These are phyloP conservation scores for Phoenix roebelenii DNA, from an alignment of 176 grass and related monocot genomes.

Conservation along the genomic window DNA sequence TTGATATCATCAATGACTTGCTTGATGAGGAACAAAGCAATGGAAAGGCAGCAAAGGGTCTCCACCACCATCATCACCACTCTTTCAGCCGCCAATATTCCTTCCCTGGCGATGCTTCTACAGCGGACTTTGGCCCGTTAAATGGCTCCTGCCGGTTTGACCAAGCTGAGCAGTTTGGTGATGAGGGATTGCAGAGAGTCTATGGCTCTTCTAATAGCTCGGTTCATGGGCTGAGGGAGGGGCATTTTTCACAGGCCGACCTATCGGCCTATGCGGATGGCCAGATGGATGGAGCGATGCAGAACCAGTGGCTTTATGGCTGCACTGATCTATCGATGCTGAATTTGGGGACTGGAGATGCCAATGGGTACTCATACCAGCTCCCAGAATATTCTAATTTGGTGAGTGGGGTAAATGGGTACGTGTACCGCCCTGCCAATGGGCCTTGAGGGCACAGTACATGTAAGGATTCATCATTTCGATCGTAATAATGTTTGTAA, in stretches of 20 bases:
- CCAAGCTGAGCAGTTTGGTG: slow-evolving; percentile 29
- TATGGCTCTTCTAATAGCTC: slow-evolving; percentile 21
- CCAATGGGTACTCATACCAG: slow-evolving; percentile 48
- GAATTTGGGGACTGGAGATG: slow-evolving; percentile 29
- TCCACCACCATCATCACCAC: slow-evolving; percentile 17
- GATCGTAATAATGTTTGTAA: slow-evolving; percentile 53
- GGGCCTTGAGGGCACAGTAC: slow-evolving; percentile 35
- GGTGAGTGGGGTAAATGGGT: slow-evolving; percentile 26
- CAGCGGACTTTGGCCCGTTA: slow-evolving; percentile 34
- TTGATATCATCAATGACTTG: slow-evolving; percentile 97
- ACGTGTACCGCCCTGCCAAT: slow-evolving; percentile 50
- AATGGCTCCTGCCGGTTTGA: slow-evolving; percentile 36
- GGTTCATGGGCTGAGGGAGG: slow-evolving; percentile 4
- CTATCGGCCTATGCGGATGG: slow-evolving; percentile 33
- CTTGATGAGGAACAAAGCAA: slow-evolving; percentile 69
- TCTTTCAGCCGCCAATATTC: slow-evolving; percentile 62
- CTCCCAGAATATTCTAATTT: slow-evolving; percentile 36
- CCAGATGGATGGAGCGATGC: slow-evolving; percentile 48
- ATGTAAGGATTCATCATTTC: slow-evolving; percentile 25
- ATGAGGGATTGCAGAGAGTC: slow-evolving; percentile 23
- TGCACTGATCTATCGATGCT: slow-evolving; percentile 28
- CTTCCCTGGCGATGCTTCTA: slow-evolving; percentile 44
- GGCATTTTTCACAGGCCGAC: slow-evolving; percentile 53
- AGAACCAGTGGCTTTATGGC: slow-evolving; percentile 50
- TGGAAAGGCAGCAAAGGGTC: slow-evolving; percentile 22